Evolutionary conservation across 2,329 filamentous ascomycete genomes (phyloP), one percentile per base, ranked within the genome.

Genomic region (Claviceps cyperi): DNA sequence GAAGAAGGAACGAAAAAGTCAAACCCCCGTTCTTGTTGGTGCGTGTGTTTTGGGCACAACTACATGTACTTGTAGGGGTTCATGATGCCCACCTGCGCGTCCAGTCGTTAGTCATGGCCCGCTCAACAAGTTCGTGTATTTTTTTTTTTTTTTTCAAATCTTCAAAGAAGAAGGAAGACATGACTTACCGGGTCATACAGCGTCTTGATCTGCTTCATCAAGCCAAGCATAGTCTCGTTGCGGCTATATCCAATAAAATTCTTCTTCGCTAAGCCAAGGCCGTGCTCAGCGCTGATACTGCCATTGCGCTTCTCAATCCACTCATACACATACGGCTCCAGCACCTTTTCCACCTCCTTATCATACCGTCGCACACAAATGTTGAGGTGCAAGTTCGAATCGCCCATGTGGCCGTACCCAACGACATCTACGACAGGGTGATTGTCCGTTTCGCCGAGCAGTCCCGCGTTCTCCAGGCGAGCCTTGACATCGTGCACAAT

Each of bases 321-420:
- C 70, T 98, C 89, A 63, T 96, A 98, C 22, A 98, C 87, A 69
- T 85, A 98, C 0, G 94, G 92, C 71, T 98, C 92, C 39, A 98
- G 76, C 24, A 79, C 74, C 66, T 86, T 79, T 70, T 98, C 92
- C 24, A 98, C 87, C 51, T 79, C 74, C 68, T 90, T 86, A 66
- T 92, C 87, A 67, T 92, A 97, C 53, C 83, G 72, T 53, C 90
- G 74, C 17, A 87, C 84, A 1, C 86, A 77, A 36, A 98, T 78
- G 67, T 98, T 98, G 57, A 98, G 74, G 68, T 98, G 94, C 56
- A 98, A 69, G 68, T 98, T 98, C 3, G 85, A 81, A 67, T 98
- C 92, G 39, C 92, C 94, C 90, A 98, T 97, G 66, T 98, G 92
- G 36, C 92, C 92, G 63, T 96, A 98, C 19, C 92, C 92, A 19